These are phyloP conservation scores for Sporobolomyces pararoseus DNA, from an alignment of 768 basidiomycete species.

Conservation along the genomic window DNA sequence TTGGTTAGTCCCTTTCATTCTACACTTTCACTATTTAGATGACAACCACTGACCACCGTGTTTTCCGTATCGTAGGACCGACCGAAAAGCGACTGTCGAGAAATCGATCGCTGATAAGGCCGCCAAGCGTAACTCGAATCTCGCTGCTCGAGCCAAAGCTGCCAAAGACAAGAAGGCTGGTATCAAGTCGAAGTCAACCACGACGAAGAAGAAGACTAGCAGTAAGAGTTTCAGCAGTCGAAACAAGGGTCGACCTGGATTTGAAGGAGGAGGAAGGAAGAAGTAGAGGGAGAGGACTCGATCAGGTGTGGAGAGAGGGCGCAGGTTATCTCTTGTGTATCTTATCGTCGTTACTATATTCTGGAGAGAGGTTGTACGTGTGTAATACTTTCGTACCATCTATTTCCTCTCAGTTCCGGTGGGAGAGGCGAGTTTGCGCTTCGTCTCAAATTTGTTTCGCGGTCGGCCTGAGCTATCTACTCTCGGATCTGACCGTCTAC, in stretches of 20 bases:
- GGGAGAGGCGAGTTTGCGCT: too few species aligned
- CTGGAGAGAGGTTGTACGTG: conserved; percentile 1
- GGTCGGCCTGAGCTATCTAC: too few species aligned
- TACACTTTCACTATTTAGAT: background rate
- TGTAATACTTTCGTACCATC: conserved; percentile 19
- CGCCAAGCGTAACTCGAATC: conserved; percentile 87
- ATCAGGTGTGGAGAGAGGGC: too few species aligned
- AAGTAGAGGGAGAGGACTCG: conserved; percentile 17
- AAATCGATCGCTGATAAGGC: conserved; percentile 76
- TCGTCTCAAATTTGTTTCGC: too few species aligned
- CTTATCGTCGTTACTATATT: background rate
- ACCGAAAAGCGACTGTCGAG: conserved; percentile 69
- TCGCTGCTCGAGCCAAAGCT: conserved; percentile 76
- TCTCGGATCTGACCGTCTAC: too few species aligned
- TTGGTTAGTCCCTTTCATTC: conserved; percentile 57
- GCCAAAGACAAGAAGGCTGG: conserved; percentile 62
- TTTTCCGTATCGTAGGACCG: background rate
- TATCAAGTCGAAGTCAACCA: conserved; percentile 53
- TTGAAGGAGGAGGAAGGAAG: conserved; percentile 65
- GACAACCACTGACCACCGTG: background rate
- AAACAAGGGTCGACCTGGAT: conserved; percentile 69
- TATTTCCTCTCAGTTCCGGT: too few species aligned
- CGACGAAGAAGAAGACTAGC: conserved; percentile 36
- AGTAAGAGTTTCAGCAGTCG: conserved; percentile 50
- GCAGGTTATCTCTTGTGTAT: too few species aligned